Evolutionary conservation across 169 alveolate species (phyloP).

Genomic region (Pseudocohnilembus persalinus): DNA sequence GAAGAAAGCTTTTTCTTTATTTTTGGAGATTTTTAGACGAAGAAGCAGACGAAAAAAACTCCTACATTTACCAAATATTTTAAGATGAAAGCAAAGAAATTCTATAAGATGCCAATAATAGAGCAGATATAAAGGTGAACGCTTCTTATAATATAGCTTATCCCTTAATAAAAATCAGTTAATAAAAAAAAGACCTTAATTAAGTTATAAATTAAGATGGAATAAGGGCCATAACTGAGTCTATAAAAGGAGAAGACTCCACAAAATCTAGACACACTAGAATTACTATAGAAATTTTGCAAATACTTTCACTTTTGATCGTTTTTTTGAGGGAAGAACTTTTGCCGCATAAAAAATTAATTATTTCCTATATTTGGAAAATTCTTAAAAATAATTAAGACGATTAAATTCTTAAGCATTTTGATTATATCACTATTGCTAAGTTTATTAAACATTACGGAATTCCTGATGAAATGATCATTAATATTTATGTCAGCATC

Average conservation of each 20-base stretch:
- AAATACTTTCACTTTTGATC: constrained; percentile 1
- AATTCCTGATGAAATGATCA: constrained; percentile 21
- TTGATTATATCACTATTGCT: constrained; percentile 3
- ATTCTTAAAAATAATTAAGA: constrained; percentile 3
- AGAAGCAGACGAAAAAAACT: constrained; percentile 6
- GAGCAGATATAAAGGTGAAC: not conserved
- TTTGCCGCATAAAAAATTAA: not conserved
- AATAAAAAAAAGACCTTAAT: not conserved
- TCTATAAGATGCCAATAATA: too few relatives aligned
- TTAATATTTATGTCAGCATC: not conserved
- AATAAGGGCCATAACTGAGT: not conserved
- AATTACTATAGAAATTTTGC: constrained; percentile 11
- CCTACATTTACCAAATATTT: too few relatives aligned
- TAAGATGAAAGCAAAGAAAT: too few relatives aligned
- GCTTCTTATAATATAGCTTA: constrained; percentile 1
- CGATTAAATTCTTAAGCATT: constrained; percentile 9
- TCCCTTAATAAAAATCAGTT: constrained; percentile 5
- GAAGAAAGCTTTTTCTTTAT: not conserved
- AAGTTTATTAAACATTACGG: constrained; percentile 10
- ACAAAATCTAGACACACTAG: not conserved
- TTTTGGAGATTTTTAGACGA: not conserved
- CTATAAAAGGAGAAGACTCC: not conserved
- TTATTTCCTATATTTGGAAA: constrained; percentile 12
- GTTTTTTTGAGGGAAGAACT: constrained; percentile 8
- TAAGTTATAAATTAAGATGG: not conserved